phyloP scores from a whole-genome alignment of 1,139 yeast species.

The Lizanozyma gosingica region DNA sequence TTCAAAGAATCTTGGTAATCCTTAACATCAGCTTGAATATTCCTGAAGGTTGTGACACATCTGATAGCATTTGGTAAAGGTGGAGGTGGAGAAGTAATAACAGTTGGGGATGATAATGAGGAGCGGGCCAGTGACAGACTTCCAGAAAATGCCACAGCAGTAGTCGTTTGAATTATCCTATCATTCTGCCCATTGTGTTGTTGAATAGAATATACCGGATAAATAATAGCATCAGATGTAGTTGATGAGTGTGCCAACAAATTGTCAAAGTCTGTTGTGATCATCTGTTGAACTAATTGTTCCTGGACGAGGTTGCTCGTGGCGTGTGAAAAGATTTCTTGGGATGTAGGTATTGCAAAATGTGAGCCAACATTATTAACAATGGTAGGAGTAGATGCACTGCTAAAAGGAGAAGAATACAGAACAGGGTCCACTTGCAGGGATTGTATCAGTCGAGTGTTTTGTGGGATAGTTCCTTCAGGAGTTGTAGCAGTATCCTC shows the following conservation, averaged over 20 bases:
- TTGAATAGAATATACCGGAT: constrained; percentile 29
- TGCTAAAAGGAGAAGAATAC: not conserved
- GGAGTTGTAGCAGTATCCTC: not conserved
- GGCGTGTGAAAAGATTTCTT: not conserved
- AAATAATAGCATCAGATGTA: constrained; percentile 15
- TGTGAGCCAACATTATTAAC: not conserved
- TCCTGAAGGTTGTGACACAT: constrained; percentile 9
- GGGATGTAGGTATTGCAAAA: not conserved
- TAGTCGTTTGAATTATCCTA: not conserved
- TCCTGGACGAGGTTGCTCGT: not conserved
- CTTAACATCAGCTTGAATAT: constrained; percentile 8
- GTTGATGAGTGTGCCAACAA: constrained; percentile 3
- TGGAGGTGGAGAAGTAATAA: not conserved
- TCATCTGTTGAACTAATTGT: constrained; percentile 5
- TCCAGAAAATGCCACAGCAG: not conserved
- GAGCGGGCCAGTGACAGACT: not conserved
- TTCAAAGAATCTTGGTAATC: constrained; percentile 5
- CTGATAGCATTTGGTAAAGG: constrained; percentile 14
- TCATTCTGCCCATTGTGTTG: not conserved
- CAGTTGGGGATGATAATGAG: not conserved
- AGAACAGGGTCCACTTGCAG: not conserved
- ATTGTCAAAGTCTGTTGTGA: constrained; percentile 24
- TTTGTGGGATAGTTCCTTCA: not conserved
- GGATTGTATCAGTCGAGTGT: not conserved
- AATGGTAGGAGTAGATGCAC: not conserved